A percentile compares a stretch with the other conserved stretches of the same genome.
Conservation (phyloP, 768 basidiomycete species). For the Hydnum rufescens region DNA sequence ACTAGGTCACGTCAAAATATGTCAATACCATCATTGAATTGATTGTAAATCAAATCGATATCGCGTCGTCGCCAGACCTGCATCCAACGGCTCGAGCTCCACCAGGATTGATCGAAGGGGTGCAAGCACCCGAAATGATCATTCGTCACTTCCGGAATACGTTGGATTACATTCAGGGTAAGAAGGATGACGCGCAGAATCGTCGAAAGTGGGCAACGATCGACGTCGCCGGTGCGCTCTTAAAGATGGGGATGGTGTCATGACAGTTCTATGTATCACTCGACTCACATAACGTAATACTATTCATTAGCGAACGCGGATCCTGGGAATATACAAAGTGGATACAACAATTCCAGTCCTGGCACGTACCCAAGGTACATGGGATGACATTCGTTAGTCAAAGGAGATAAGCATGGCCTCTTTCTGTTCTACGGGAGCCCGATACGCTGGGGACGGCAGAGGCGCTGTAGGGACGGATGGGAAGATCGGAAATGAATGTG, state of each 20-base stretch:
- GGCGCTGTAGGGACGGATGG: conserved; percentile 6
- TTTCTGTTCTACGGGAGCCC: conserved; percentile 2
- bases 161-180: conserved; percentile 55
- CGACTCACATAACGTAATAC: conserved; percentile 2
- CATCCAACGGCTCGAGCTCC: conserved; percentile 78
- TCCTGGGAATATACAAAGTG: too few species aligned
- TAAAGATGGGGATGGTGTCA: conserved; percentile 65
- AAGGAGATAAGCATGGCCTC: conserved; percentile 11
- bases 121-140: conserved; percentile 87
- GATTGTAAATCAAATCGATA: conserved; percentile 86
- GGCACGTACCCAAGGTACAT: too few species aligned
- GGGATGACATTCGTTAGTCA: conserved; percentile 5
- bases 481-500: conserved; percentile 3
- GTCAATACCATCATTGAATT: conserved; percentile 92
- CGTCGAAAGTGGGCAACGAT: conserved; percentile 63
- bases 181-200: conserved; percentile 32
- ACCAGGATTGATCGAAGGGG: conserved; percentile 78
- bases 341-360: too few species aligned
- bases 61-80: conserved; percentile 67
- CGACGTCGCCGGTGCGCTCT: conserved; percentile 65
- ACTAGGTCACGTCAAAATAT: conserved; percentile 81
- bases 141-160: conserved; percentile 85
- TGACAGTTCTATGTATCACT: neutral
- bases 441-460: conserved; percentile 3
- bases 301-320: too few species aligned